phyloP scores from a whole-genome alignment of 352 stramenopile species.

The Globisporangium rhizosaccharum region DNA sequence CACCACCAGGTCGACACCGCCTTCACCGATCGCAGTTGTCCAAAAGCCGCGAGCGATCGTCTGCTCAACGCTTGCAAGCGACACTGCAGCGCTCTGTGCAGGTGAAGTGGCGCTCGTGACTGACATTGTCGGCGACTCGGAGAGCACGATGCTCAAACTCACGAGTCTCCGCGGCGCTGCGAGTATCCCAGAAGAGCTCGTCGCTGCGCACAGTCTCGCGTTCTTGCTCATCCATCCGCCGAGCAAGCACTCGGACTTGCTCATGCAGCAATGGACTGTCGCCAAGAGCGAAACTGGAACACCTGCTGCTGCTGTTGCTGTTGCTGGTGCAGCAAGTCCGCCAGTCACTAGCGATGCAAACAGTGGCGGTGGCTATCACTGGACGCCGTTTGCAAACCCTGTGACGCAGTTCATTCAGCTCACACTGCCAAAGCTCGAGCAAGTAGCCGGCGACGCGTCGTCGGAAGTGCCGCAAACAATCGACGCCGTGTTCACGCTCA shows the following conservation, averaged over 20 bases:
- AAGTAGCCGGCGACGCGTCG: constrained; percentile 22
- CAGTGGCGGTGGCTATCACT: background rate
- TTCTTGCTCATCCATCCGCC: constrained; percentile 47
- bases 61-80: constrained; percentile 18
- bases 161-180: constrained; percentile 21
- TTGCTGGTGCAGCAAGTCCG: background rate
- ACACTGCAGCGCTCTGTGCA: constrained; percentile 13
- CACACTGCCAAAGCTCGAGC: constrained; percentile 9
- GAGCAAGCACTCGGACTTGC: constrained; percentile 14
- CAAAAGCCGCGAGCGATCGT: constrained; percentile 36
- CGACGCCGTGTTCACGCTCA: constrained; percentile 34
- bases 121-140: constrained; percentile 42
- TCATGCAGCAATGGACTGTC: constrained; percentile 22
- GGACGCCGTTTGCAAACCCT: constrained; percentile 32
- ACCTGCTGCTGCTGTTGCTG: background rate
- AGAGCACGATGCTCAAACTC: constrained; percentile 46
- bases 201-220: constrained; percentile 14
- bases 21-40: too few species aligned
- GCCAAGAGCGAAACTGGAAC: constrained; percentile 10
- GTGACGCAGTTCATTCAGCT: constrained; percentile 35
- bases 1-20: background rate
- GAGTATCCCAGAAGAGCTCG: constrained; percentile 44
- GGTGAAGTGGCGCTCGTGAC: constrained; percentile 37
- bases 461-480: constrained; percentile 12
- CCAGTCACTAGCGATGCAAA: background rate